Evolutionary conservation across 257 asterid species (phyloP).

Genomic region (Oldenlandia corymbosa): DNA sequence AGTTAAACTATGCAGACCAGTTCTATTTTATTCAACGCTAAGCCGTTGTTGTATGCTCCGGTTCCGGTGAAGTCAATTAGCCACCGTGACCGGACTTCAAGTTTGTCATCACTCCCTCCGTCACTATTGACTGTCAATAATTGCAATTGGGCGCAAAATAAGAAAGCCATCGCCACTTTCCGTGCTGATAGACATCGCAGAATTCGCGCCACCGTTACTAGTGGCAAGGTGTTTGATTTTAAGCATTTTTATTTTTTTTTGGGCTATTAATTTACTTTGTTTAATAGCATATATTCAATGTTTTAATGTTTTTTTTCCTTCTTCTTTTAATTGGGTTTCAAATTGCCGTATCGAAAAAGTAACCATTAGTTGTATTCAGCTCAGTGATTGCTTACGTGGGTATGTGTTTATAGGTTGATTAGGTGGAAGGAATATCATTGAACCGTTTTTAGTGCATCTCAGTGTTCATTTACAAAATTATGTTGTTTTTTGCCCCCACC

Average conservation of each 20-base stretch:
- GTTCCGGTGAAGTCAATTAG: conserved; percentile 32
- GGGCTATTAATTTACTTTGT: too few species aligned
- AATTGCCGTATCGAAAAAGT: neutral
- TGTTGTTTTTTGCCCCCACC: neutral
- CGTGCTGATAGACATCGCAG: conserved; percentile 33
- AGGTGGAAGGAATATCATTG: neutral
- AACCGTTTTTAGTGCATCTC: neutral
- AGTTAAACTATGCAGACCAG: conserved; percentile 57
- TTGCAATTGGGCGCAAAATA: conserved; percentile 32
- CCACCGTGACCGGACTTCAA: neutral
- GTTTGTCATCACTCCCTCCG: conserved; percentile 16
- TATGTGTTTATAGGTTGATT: neutral
- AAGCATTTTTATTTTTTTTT: conserved; percentile 9
- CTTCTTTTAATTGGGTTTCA: too few species aligned
- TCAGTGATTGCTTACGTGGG: neutral
- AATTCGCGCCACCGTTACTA: conserved; percentile 32
- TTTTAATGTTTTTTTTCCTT: neutral
- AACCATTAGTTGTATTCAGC: neutral
- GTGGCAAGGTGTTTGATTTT: conserved; percentile 36
- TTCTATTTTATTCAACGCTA: conserved; percentile 45
- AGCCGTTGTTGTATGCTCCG: conserved; percentile 48
- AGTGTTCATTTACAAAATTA: neutral
- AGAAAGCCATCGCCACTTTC: conserved; percentile 28
- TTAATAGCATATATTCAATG: neutral
- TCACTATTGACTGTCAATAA: conserved; percentile 21